Conservation (phyloP, 164 flowering plant species). For the Warburgia ugandensis region DNA sequence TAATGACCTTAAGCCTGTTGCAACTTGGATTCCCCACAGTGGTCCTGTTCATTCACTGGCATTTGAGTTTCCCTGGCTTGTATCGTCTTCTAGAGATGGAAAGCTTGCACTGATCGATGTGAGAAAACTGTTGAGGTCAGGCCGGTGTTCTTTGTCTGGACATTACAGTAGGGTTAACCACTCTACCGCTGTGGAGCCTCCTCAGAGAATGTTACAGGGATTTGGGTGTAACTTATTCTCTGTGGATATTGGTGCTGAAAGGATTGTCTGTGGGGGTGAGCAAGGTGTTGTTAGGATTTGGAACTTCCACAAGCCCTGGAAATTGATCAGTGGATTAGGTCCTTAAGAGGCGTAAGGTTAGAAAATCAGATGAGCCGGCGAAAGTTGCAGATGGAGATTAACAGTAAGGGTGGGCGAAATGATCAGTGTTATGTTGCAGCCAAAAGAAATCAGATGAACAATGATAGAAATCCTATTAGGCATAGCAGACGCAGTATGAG, state of each 20-base stretch:
- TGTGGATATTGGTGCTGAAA: conserved; percentile 73
- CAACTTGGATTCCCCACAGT: conserved; percentile 73
- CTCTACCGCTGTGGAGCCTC: conserved; percentile 42
- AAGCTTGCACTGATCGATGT: conserved; percentile 76
- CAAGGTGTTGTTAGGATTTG: conserved; percentile 78
- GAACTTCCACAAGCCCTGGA: conserved; percentile 89
- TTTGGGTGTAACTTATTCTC: conserved; percentile 60
- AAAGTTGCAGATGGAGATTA: conserved; percentile 47
- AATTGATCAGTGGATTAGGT: conserved; percentile 48
- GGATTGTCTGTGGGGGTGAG: conserved; percentile 89
- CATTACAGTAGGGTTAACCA: conserved; percentile 12
- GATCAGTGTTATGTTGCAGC: conserved; percentile 73
- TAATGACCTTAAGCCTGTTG: conserved; percentile 24
- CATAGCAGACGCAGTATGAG: conserved; percentile 43
- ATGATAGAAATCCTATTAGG: conserved; percentile 46
- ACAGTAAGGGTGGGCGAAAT: conserved; percentile 30
- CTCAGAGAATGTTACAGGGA: conserved; percentile 92
- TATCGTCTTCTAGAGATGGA: conserved; percentile 86
- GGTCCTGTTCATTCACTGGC: conserved; percentile 75
- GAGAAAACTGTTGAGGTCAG: conserved; percentile 51
- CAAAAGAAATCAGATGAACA: conserved; percentile 51
- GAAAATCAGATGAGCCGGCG: conserved; percentile 82
- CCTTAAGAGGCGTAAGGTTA: conserved; percentile 50
- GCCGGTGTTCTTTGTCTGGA: conserved; percentile 16
- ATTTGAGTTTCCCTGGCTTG: conserved; percentile 97